Evolutionary conservation across 441 rosid genomes (phyloP).

Genomic region (Capsella rubella): DNA sequence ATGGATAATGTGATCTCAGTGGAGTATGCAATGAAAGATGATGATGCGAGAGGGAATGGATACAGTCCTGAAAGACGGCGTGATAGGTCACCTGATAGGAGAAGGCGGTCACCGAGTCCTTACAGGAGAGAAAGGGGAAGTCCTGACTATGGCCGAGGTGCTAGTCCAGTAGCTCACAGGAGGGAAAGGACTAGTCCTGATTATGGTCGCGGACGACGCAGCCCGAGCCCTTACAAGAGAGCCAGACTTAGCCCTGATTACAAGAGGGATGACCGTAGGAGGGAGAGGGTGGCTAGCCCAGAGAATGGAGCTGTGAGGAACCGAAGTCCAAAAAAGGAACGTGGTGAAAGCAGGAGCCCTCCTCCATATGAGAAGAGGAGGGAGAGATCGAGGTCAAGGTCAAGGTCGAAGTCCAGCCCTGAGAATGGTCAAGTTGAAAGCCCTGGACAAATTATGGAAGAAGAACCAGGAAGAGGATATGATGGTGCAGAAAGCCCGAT

Average conservation of each 20-base stretch:
- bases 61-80: slow-evolving; percentile 80
- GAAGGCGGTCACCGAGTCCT: slow-evolving; percentile 83
- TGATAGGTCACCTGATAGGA: slow-evolving; percentile 72
- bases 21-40: slow-evolving; percentile 91
- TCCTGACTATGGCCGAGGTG: slow-evolving; percentile 87
- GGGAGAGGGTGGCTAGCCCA: slow-evolving; percentile 64
- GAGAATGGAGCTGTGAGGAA: slow-evolving; percentile 55
- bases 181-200: slow-evolving; percentile 72
- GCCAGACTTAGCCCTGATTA: slow-evolving; percentile 68
- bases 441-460: slow-evolving; percentile 44
- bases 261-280: slow-evolving; percentile 58
- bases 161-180: slow-evolving; percentile 54
- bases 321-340: slow-evolving; percentile 54
- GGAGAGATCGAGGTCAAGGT: slow-evolving; percentile 39
- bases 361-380: slow-evolving; percentile 22
- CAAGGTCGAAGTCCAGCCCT: slow-evolving; percentile 40
- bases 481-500: slow-evolving; percentile 65
- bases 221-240: slow-evolving; percentile 60
- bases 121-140: slow-evolving; percentile 84
- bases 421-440: slow-evolving; percentile 47
- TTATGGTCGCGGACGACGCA: slow-evolving; percentile 65
- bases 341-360: slow-evolving; percentile 49
- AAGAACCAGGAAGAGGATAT: slow-evolving; percentile 48
- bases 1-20: slow-evolving; percentile 91
- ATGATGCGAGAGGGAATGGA: slow-evolving; percentile 73